Evolutionary conservation across 1,284 basidiomycete species (phyloP), one percentile per base, ranked within the genome.

Genomic region (Boletus sp.): DNA sequence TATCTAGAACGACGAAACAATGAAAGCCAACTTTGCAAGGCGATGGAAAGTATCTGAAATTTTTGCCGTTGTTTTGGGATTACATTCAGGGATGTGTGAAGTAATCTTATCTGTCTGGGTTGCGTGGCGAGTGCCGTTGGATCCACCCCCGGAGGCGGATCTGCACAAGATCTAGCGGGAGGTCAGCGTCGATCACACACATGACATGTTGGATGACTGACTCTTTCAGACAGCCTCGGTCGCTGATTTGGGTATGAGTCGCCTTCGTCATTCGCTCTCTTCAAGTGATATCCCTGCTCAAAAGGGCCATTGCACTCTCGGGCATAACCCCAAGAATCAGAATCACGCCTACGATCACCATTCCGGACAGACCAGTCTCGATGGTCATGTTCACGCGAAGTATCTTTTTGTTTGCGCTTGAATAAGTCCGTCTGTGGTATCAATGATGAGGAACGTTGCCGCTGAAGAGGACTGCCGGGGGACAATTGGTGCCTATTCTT

Each of bases 21-120:
- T 20, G 27, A 55, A 56, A 37, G 57, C 76, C 57, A 51, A 82
- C 80, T 75, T 77, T 54, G 80, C 77, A 45, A 82, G 71, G 50
- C 72, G 67, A 54, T 61, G 60, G 49, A 76, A 76, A 15, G 64
- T 62, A 47, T 71, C 65, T 42, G 66, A 61, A 29, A 61, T 53
- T 15, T 56, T 69, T 16, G 48, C 24, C 31, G 45, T 54, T 29
- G 59, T 15, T 54, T 55, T 65, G 15, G 31, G 16, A 39, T 52
- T 46, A 33, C 53, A 47, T 46, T 57, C 56, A 36, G 58, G 46
- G 5, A 50, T 18, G 13, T 18, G 41, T 39, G 57, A 36, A 41
- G 48, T 2, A 52, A 24, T 46, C 48, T 59, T 61, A 20, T 63
- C 54, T 20, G 55, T 39, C 53, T 58, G 59, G 15, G 42, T 27